A percentile compares a stretch with the other conserved stretches of the same genome.
Evolutionary conservation across 2,329 filamentous ascomycete species (phyloP).

Genomic region (Graphilbum fragrans): DNA sequence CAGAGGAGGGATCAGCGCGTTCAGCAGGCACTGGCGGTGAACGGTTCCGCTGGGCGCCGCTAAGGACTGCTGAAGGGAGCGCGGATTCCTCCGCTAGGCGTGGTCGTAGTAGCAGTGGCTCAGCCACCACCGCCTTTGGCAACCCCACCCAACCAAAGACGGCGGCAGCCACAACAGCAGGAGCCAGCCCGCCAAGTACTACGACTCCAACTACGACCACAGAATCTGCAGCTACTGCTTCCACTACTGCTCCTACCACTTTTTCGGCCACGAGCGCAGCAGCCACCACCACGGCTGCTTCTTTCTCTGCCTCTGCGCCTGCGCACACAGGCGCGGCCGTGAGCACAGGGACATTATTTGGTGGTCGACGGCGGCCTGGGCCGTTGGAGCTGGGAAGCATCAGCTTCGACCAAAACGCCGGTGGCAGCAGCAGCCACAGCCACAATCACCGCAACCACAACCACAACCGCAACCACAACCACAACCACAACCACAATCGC

Average conservation of each 20-base stretch:
- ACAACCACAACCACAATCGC: too few relatives aligned
- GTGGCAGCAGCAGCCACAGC: neutral
- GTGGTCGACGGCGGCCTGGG: neutral
- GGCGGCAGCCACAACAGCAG: neutral
- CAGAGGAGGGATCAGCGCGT: neutral
- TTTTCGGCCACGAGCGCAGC: neutral
- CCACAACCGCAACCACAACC: too few relatives aligned
- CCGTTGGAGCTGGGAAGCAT: neutral
- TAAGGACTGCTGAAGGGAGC: too few relatives aligned
- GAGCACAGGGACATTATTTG: neutral
- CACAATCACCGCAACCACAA: too few relatives aligned
- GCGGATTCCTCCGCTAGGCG: too few relatives aligned
- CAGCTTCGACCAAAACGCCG: too few relatives aligned
- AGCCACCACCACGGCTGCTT: neutral
- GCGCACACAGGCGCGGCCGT: neutral
- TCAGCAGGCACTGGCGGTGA: too few relatives aligned
- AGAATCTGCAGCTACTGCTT: neutral
- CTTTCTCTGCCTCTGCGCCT: neutral
- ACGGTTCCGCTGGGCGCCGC: neutral
- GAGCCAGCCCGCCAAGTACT: neutral
- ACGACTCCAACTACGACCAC: neutral
- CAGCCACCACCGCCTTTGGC: too few relatives aligned
- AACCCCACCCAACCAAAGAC: neutral
- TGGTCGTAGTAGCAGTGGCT: too few relatives aligned
- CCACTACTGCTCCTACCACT: neutral